Evolutionary conservation across 129 eudicot species (phyloP).

Genomic region (Centrapalus pauciflorus): DNA sequence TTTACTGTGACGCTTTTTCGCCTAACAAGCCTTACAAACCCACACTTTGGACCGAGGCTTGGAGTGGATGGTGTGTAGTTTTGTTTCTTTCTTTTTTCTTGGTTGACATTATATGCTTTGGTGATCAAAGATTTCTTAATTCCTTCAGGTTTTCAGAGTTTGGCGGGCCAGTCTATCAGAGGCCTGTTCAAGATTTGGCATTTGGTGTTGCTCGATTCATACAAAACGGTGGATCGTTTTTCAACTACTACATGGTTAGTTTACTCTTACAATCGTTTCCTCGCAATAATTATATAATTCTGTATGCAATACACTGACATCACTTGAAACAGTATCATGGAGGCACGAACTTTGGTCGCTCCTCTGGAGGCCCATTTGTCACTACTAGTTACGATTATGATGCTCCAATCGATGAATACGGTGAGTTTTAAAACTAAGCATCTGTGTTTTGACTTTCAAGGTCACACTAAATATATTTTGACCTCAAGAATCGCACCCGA

Average conservation of each 20-base stretch:
- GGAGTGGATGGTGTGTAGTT: constrained; percentile 88
- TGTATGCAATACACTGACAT: neutral
- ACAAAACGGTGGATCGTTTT: constrained; percentile 81
- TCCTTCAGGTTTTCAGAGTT: constrained; percentile 79
- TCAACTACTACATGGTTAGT: constrained; percentile 91
- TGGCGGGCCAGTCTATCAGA: constrained; percentile 63
- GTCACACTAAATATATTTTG: neutral
- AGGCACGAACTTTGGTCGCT: constrained; percentile 92
- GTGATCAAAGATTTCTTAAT: neutral
- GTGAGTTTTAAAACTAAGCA: constrained; percentile 28
- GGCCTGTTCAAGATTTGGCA: constrained; percentile 95
- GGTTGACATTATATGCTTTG: neutral
- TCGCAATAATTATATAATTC: neutral
- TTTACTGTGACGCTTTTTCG: constrained; percentile 76
- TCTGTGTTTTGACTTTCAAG: neutral
- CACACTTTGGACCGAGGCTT: constrained; percentile 89
- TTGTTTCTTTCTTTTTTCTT: neutral
- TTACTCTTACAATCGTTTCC: neutral
- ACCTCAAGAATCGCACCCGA: constrained; percentile 3
- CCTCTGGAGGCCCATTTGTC: constrained; percentile 97
- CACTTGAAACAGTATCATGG: constrained; percentile 71
- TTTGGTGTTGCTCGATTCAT: constrained; percentile 81
- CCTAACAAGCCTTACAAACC: constrained; percentile 94
- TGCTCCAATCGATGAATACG: constrained; percentile 99
- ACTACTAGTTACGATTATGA: constrained; percentile 97